Conservation (phyloP, 352 stramenopile genomes). For the Phytophthora quininea region DNA sequence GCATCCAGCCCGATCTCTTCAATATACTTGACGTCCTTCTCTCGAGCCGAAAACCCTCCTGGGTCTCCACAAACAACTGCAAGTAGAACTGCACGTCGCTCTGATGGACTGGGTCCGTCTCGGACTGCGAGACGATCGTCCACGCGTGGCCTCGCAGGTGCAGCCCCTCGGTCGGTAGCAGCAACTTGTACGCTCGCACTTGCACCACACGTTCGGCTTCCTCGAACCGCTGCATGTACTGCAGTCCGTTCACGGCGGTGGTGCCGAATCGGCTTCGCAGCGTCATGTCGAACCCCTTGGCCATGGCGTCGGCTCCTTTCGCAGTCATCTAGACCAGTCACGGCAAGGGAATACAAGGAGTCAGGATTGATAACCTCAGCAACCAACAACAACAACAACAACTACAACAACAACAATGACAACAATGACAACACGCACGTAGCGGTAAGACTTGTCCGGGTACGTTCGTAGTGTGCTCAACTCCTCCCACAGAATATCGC, state of each 20-base stretch:
- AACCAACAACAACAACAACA: too few relatives aligned
- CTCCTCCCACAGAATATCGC: constrained; percentile 23
- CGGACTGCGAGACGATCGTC: constrained; percentile 20
- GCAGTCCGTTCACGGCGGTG: constrained; percentile 24
- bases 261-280: constrained; percentile 21
- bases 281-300: constrained; percentile 28
- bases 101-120: background rate
- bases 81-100: constrained; percentile 15
- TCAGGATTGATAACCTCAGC: too few relatives aligned
- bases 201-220: constrained; percentile 30
- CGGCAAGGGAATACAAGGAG: too few relatives aligned
- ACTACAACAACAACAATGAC: too few relatives aligned
- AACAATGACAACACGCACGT: too few relatives aligned
- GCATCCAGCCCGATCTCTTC: constrained; percentile 9
- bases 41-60: background rate
- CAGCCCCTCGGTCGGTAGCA: constrained; percentile 21
- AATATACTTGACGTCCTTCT: background rate
- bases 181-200: constrained; percentile 21
- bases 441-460: too few relatives aligned
- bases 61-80: constrained; percentile 9
- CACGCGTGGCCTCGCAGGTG: constrained; percentile 30
- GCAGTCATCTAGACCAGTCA: background rate
- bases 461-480: background rate
- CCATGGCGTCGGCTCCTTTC: constrained; percentile 3
- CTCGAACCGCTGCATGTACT: constrained; percentile 31